These are phyloP conservation scores for Yamadazyma endophytica DNA, from an alignment of 805 yeast species.

Conservation along the genomic window DNA sequence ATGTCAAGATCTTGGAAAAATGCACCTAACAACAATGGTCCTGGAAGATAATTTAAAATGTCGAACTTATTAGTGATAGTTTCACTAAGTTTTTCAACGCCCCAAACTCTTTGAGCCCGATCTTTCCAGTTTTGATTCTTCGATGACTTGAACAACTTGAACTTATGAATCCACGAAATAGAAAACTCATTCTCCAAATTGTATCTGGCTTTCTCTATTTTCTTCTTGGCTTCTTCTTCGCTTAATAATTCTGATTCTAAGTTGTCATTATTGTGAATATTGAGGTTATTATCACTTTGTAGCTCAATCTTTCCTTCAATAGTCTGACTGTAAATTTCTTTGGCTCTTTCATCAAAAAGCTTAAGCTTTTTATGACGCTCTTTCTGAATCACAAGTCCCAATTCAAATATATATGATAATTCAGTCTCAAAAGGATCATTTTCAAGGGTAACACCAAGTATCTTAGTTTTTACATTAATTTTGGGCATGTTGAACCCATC, in stretches of 20 bases:
- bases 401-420: conserved; percentile 57
- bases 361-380: conserved; percentile 49
- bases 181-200: conserved; percentile 23
- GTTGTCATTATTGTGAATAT: too few relatives aligned
- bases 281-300: too few relatives aligned
- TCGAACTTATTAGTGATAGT: conserved; percentile 28
- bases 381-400: conserved; percentile 65
- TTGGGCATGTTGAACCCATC: conserved; percentile 49
- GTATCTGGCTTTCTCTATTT: conserved; percentile 23
- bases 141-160: conserved; percentile 18
- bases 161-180: conserved; percentile 32
- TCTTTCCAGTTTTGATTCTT: conserved; percentile 22
- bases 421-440: conserved; percentile 89
- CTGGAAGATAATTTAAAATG: conserved; percentile 29
- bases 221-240: conserved; percentile 22
- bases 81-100: conserved; percentile 26
- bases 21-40: conserved; percentile 29
- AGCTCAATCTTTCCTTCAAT: conserved; percentile 7
- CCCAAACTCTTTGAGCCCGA: conserved; percentile 28
- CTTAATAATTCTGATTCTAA: conserved; percentile 5
- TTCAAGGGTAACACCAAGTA: conserved; percentile 63
- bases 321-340: conserved; percentile 12
- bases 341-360: conserved; percentile 27
- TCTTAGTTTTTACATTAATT: conserved; percentile 50
- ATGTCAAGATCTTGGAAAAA: conserved; percentile 28